Conservation (phyloP, 345 rosid genomes). For the Schrenkiella parvula region DNA sequence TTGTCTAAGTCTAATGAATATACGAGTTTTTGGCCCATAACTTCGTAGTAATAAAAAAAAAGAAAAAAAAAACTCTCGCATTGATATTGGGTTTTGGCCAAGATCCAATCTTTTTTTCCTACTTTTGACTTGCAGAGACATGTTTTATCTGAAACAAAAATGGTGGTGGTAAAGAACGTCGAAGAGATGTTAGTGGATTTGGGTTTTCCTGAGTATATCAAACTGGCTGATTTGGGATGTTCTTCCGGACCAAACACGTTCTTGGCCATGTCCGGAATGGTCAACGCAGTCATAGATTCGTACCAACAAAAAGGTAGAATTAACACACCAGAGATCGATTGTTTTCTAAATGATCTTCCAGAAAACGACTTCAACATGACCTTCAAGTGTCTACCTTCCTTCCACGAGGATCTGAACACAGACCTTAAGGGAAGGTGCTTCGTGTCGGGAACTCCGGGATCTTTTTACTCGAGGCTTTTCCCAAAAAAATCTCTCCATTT, state of each 20-base stretch:
- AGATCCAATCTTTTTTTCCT: background rate
- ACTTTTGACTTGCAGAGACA: background rate
- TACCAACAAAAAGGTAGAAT: background rate
- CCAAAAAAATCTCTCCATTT: slow-evolving; percentile 24
- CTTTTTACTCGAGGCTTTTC: slow-evolving; percentile 41
- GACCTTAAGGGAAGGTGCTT: background rate
- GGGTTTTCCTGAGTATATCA: background rate
- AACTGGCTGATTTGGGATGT: slow-evolving; percentile 42
- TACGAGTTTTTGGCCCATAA: no score
- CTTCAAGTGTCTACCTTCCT: background rate
- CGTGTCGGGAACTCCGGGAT: slow-evolving; percentile 36
- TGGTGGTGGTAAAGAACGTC: background rate
- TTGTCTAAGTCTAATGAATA: no score
- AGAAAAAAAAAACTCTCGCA: no score
- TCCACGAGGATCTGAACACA: background rate
- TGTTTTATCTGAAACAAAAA: background rate
- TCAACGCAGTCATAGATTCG: background rate
- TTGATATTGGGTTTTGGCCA: background rate
- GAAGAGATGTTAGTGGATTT: background rate
- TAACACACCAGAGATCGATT: slow-evolving; percentile 19
- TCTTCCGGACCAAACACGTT: slow-evolving; percentile 42
- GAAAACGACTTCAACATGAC: slow-evolving; percentile 35
- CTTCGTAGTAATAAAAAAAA: no score
- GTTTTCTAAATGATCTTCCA: slow-evolving; percentile 39
- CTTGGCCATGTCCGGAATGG: background rate